Evolutionary conservation across 805 yeast species (phyloP).

Genomic region (Ogataea henricii): DNA sequence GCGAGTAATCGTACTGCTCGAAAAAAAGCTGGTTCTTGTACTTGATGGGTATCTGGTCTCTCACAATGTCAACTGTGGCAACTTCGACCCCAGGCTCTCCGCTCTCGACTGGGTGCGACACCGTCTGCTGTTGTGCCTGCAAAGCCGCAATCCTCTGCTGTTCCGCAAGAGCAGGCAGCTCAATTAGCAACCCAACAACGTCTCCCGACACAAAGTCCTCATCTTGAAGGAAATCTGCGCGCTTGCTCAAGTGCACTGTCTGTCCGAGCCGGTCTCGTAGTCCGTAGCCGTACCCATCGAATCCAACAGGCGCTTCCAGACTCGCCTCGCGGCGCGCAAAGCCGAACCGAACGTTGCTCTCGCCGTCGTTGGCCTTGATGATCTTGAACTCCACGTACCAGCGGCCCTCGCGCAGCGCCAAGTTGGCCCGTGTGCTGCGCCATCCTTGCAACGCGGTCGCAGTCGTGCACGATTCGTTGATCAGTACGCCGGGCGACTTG

Average conservation of each 20-base stretch:
- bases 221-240: slow-evolving; percentile 49
- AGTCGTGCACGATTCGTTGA: slow-evolving; percentile 40
- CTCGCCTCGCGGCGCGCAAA: slow-evolving; percentile 83
- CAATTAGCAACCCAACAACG: slow-evolving; percentile 73
- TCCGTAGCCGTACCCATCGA: slow-evolving; percentile 92
- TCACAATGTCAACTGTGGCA: slow-evolving; percentile 44
- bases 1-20: slow-evolving; percentile 81
- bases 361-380: slow-evolving; percentile 28
- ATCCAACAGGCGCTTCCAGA: slow-evolving; percentile 93
- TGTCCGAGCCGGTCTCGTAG: slow-evolving; percentile 78
- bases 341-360: slow-evolving; percentile 72
- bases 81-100: background rate
- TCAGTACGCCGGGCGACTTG: slow-evolving; percentile 57
- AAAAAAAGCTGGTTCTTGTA: slow-evolving; percentile 76
- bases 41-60: slow-evolving; percentile 88
- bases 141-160: slow-evolving; percentile 46
- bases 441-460: slow-evolving; percentile 74
- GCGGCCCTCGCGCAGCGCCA: slow-evolving; percentile 73
- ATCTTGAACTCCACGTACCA: slow-evolving; percentile 81
- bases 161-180: slow-evolving; percentile 55
- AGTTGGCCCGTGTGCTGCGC: slow-evolving; percentile 74
- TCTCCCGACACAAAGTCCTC: slow-evolving; percentile 73
- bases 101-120: slow-evolving; percentile 23
- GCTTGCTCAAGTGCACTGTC: slow-evolving; percentile 73
- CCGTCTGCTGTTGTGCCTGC: slow-evolving; percentile 36